Evolutionary conservation across 1,139 yeast genomes (phyloP).

Genomic region (Taphrina flavorubra): DNA sequence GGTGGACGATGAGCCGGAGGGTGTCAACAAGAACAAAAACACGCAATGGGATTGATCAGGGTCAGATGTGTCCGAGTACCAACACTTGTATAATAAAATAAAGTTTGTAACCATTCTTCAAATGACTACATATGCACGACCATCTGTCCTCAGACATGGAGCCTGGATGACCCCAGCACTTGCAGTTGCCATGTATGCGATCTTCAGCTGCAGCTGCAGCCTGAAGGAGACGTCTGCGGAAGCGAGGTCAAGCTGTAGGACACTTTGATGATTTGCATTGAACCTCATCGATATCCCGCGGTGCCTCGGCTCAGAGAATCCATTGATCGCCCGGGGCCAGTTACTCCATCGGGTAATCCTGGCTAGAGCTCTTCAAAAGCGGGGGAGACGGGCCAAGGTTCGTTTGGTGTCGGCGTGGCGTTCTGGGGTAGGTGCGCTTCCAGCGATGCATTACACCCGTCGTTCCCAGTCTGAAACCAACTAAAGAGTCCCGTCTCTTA

Average conservation of each 20-base stretch:
- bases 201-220: background rate
- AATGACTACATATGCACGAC: no score
- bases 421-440: no score
- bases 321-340: background rate
- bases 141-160: no score
- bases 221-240: no score
- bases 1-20: conserved; percentile 37
- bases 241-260: no score
- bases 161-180: no score
- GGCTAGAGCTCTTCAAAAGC: background rate
- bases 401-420: background rate
- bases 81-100: background rate
- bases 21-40: conserved; percentile 23
- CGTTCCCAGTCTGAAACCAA: background rate
- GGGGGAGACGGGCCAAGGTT: conserved; percentile 9
- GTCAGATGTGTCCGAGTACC: background rate
- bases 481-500: background rate
- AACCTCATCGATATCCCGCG: background rate
- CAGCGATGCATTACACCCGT: background rate
- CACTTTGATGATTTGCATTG: no score
- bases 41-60: conserved; percentile 29
- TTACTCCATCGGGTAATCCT: background rate
- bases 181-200: no score
- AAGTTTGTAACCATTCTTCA: conserved; percentile 3
- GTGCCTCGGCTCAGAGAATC: conserved; percentile 1